Base-by-base conservation (phyloP, 176 grass and related monocot species). In the Rhipidocladum racemiflorum region DNA sequence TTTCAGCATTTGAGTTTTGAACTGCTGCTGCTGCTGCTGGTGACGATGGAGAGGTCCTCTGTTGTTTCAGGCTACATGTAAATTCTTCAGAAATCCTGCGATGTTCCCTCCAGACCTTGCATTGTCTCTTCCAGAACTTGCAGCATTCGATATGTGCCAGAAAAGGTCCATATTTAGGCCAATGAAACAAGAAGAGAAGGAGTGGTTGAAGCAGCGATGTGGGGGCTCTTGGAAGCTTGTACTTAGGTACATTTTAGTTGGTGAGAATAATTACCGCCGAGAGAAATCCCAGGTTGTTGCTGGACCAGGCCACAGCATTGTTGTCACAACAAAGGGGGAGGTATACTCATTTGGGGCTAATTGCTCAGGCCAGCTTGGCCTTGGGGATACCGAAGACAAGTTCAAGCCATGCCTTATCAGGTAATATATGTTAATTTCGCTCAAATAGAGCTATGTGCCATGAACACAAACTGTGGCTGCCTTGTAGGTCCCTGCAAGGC, bases 221-320 rank as follows among this genome's bases (percentile, higher is more conserved):
- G 92, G 92, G 1, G 87, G 89, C 16, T 91, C 84, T 24, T 94
- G 92, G 92, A 94, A 94, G 87, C 76, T 87, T 44, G 92, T 94
- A 29, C 84, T 94, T 66, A 57, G 15, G 14, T 94, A 91, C 78
- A 73, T 89, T 77, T 46, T 91, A 63, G 84, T 88, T n/a, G 89
- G 92, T 1, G 92, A 94, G 77, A 81, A 67, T 69, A 89, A 90
- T 72, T 94, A 83, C 68, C 83, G 76, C 11, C 61, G 80, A n/a
- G 92, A 73, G 72, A 91, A 84, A 45, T 67, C 87, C 60, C 89
- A 91, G 68, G 89, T 90, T 23, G 32, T 79, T 43, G 84, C 92
- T 10, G 92, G 89, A 20, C 53, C 86, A 36, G 87, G 84, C 50
- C 61, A 91, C 42, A 94, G 84, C 87, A 76, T 94, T 45, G 81